Percentiles rank a stretch among this genome's conserved stretches.
phyloP scores from a whole-genome alignment of 495 filamentous ascomycete genomes.

The Daldinia caldariorum region DNA sequence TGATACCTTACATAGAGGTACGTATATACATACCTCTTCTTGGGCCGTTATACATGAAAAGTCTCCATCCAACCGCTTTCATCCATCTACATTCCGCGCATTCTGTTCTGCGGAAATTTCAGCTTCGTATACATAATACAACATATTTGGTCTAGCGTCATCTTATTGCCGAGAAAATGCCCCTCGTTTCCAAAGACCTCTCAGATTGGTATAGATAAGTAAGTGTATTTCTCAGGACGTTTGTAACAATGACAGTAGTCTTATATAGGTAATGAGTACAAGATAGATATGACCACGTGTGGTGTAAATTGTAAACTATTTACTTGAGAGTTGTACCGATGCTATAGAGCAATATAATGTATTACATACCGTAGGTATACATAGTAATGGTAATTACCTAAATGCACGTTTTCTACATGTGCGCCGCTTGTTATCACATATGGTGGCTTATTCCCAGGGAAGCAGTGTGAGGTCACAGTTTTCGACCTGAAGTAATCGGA shows the following conservation, averaged over 20 bases:
- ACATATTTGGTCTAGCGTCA: background rate
- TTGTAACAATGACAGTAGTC: slow-evolving; percentile 23
- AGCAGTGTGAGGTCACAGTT: slow-evolving; percentile 42
- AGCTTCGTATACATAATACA: background rate
- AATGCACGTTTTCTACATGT: slow-evolving; percentile 1
- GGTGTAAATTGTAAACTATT: too few species aligned
- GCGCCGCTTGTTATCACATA: slow-evolving; percentile 16
- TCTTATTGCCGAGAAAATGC: slow-evolving; percentile 12
- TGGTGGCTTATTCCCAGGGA: slow-evolving; percentile 30
- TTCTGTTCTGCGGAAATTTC: slow-evolving; percentile 10
- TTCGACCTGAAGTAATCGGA: slow-evolving; percentile 45
- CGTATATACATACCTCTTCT: background rate
- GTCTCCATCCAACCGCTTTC: slow-evolving; percentile 32
- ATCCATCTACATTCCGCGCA: slow-evolving; percentile 25
- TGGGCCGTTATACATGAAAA: slow-evolving; percentile 2
- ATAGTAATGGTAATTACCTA: too few species aligned
- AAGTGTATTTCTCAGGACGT: slow-evolving; percentile 7
- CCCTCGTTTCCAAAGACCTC: background rate
- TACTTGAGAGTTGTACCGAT: too few species aligned
- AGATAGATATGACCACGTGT: slow-evolving; percentile 23
- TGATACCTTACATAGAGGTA: too few species aligned
- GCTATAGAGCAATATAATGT: too few species aligned
- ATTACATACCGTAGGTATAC: too few species aligned
- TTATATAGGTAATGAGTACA: slow-evolving; percentile 28
- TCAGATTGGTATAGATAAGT: background rate